Conservation (phyloP, 495 filamentous ascomycete genomes). For the Penicillium arizonense region DNA sequence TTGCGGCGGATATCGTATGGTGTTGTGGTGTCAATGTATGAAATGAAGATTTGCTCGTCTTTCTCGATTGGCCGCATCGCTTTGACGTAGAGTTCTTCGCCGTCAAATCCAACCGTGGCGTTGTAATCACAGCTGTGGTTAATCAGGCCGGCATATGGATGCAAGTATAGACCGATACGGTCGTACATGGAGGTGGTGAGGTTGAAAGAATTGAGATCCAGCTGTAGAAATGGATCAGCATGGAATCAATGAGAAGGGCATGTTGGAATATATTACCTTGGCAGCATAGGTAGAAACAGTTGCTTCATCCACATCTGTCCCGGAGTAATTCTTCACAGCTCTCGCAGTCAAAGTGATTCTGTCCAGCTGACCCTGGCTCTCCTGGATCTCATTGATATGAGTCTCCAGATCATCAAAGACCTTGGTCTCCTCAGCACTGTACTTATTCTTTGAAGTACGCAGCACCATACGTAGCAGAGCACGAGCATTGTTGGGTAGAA, state of each 20-base stretch:
- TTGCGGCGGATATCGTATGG: constrained; percentile 44
- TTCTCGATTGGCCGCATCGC: constrained; percentile 46
- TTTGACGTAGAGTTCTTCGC: constrained; percentile 42
- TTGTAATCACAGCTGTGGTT: constrained; percentile 76
- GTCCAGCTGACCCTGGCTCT: constrained; percentile 39
- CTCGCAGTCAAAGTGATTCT: constrained; percentile 52
- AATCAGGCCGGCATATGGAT: constrained; percentile 54
- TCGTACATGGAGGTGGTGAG: constrained; percentile 57
- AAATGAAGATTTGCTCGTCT: constrained; percentile 63
- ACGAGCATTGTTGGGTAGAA: constrained; percentile 57
- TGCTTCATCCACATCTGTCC: constrained; percentile 38
- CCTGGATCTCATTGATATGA: constrained; percentile 44
- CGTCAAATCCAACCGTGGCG: constrained; percentile 62
- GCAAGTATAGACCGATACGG: constrained; percentile 60
- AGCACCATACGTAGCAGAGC: constrained; percentile 53
- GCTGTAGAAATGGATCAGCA: constrained; percentile 23
- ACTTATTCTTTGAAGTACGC: constrained; percentile 32
- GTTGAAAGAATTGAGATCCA: constrained; percentile 60
- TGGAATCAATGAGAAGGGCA: not conserved
- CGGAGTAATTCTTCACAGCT: constrained; percentile 52
- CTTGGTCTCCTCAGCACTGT: constrained; percentile 34
- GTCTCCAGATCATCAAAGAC: constrained; percentile 45
- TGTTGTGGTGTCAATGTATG: constrained; percentile 64
- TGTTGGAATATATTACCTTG: constrained; percentile 33
- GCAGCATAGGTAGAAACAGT: constrained; percentile 40